A percentile compares a stretch with the other conserved stretches of the same genome.
Conservation (phyloP, 2,329 filamentous ascomycete species). For the Ophiocordyceps camponoti-floridani region DNA sequence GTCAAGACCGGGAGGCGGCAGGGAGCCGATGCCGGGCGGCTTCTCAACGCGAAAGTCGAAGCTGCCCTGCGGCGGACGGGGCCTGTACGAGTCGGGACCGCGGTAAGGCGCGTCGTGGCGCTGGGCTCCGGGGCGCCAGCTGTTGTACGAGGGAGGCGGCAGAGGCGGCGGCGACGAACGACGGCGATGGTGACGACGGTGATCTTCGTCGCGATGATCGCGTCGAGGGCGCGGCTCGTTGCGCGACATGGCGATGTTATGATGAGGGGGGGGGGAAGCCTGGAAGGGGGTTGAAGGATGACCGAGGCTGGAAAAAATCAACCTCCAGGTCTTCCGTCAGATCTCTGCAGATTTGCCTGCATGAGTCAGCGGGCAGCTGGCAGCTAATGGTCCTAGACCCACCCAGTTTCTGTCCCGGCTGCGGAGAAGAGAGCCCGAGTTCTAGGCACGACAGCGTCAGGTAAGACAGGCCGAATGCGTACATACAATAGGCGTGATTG, state of each 20-base stretch:
- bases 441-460: too few species aligned
- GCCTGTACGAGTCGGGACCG: slow-evolving; percentile 6
- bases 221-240: slow-evolving; percentile 1
- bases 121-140: slow-evolving; percentile 8
- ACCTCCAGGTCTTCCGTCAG: too few species aligned
- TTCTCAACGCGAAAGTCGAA: slow-evolving; percentile 39
- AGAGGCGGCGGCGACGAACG: slow-evolving; percentile 1
- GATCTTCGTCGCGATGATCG: not conserved
- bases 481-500: too few species aligned
- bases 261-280: not conserved
- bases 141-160: slow-evolving; percentile 6
- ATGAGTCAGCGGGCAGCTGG: not conserved
- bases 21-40: slow-evolving; percentile 24
- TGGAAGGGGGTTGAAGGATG: not conserved
- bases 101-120: not conserved
- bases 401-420: not conserved
- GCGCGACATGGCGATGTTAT: slow-evolving; percentile 1
- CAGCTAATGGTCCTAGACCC: not conserved
- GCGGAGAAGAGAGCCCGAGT: not conserved
- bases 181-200: slow-evolving; percentile 1
- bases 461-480: too few species aligned
- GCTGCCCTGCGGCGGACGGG: slow-evolving; percentile 23
- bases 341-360: too few species aligned
- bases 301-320: too few species aligned
- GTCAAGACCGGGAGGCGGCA: slow-evolving; percentile 4